These are phyloP conservation scores for Coniophora puteana DNA, from an alignment of 1,284 basidiomycete species.

Conservation along the genomic window DNA sequence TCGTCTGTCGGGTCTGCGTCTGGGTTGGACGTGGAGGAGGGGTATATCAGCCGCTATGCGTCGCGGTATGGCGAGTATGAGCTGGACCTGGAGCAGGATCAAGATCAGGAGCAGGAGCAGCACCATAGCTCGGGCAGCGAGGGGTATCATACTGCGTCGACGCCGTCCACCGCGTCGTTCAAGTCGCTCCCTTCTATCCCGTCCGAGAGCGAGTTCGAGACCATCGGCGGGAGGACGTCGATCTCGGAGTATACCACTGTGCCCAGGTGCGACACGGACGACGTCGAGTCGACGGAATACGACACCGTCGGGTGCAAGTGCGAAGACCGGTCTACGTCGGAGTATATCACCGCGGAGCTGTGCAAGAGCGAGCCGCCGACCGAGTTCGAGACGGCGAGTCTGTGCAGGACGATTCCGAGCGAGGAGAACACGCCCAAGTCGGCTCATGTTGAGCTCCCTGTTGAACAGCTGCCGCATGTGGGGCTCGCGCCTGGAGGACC, in stretches of 20 bases:
- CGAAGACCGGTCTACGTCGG: constrained; percentile 38
- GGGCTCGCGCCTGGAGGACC: no score
- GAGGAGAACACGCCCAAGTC: constrained; percentile 38
- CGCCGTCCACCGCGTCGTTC: constrained; percentile 41
- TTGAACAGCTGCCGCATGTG: constrained; percentile 7
- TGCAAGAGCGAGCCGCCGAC: constrained; percentile 45
- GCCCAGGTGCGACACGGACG: constrained; percentile 28
- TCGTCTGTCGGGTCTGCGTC: constrained; percentile 40
- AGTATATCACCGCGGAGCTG: constrained; percentile 41
- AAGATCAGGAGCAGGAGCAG: constrained; percentile 27
- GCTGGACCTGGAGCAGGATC: not conserved
- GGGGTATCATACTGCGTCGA: constrained; percentile 28
- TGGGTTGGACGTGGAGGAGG: no score
- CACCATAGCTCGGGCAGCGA: constrained; percentile 28
- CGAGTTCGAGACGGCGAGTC: constrained; percentile 51
- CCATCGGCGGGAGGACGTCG: constrained; percentile 41
- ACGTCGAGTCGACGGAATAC: constrained; percentile 41
- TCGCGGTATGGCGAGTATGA: constrained; percentile 11
- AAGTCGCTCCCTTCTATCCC: constrained; percentile 48
- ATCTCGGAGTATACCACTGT: constrained; percentile 49
- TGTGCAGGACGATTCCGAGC: constrained; percentile 35
- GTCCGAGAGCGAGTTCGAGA: constrained; percentile 47
- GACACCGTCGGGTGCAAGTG: constrained; percentile 49
- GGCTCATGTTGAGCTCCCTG: constrained; percentile 17
- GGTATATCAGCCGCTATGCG: constrained; percentile 22